These are phyloP conservation scores for Debaryomycetaceae sp. DNA, from an alignment of 1,139 yeast species.

Conservation along the genomic window DNA sequence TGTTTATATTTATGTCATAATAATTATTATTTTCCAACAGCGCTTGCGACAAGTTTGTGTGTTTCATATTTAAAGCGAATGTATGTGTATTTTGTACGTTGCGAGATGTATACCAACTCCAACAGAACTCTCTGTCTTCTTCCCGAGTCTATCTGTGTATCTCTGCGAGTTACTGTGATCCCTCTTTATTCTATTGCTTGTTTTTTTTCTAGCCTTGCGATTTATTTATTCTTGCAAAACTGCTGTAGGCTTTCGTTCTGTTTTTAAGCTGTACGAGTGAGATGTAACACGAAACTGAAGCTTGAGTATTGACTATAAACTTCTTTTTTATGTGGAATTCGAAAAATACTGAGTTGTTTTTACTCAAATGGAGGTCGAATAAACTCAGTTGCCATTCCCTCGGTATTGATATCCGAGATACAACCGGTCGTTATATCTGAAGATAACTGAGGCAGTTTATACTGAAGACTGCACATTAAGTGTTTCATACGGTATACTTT, in stretches of 20 bases:
- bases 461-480: too few species aligned
- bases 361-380: neutral
- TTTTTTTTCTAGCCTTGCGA: too few species aligned
- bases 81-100: neutral
- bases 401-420: neutral
- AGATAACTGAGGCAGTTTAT: too few species aligned
- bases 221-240: too few species aligned
- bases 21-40: slow-evolving; percentile 19
- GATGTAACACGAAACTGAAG: too few species aligned
- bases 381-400: neutral
- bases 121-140: neutral
- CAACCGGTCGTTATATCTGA: too few species aligned
- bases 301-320: neutral
- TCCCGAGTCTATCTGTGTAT: neutral
- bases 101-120: neutral
- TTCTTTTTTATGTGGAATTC: neutral
- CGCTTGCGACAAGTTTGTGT: slow-evolving; percentile 15
- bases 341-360: neutral
- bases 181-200: too few species aligned
- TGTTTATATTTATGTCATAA: slow-evolving; percentile 10
- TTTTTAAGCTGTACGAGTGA: too few species aligned
- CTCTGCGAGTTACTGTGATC: too few species aligned
- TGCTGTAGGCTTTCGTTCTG: too few species aligned
- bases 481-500: neutral
- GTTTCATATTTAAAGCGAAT: slow-evolving; percentile 11